These are phyloP conservation scores for Phaeomoniella chlamydospora DNA, from an alignment of 2,329 filamentous ascomycete species.

Conservation along the genomic window DNA sequence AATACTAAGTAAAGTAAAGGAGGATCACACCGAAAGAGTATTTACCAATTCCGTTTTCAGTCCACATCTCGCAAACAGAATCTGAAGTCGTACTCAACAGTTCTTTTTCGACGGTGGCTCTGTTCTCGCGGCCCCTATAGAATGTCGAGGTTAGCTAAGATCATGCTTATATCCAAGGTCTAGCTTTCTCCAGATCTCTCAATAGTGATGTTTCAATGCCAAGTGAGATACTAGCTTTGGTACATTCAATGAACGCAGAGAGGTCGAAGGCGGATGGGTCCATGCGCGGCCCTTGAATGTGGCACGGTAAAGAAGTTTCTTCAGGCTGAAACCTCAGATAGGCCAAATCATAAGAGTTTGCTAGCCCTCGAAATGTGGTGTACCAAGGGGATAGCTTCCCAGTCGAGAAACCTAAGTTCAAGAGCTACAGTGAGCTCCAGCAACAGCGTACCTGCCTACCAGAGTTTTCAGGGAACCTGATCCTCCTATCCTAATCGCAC, in stretches of 20 bases:
- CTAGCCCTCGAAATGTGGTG: no score
- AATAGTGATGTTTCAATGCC: no score
- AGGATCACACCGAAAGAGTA: neutral
- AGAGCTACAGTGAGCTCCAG: conserved; percentile 22
- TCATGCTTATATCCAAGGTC: neutral
- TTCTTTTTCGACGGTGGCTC: conserved; percentile 25
- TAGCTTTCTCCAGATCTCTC: no score
- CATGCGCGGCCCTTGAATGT: no score
- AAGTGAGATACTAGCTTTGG: no score
- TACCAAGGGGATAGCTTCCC: neutral
- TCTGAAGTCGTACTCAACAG: conserved; percentile 32
- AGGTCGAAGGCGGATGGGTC: no score
- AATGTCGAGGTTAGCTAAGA: conserved; percentile 18
- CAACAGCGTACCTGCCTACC: conserved; percentile 30
- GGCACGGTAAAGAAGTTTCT: no score
- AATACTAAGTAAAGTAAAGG: no score
- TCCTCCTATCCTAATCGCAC: conserved; percentile 30
- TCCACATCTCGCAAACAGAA: conserved; percentile 31
- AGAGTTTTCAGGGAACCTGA: conserved; percentile 27
- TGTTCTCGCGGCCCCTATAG: conserved; percentile 28
- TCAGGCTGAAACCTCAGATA: no score
- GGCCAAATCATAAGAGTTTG: no score
- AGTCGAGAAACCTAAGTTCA: conserved; percentile 32
- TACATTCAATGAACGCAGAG: no score
- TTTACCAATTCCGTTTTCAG: conserved; percentile 21